Base-by-base conservation (phyloP, 2,329 filamentous ascomycete genomes). In the Dactylellina drechsleri region DNA sequence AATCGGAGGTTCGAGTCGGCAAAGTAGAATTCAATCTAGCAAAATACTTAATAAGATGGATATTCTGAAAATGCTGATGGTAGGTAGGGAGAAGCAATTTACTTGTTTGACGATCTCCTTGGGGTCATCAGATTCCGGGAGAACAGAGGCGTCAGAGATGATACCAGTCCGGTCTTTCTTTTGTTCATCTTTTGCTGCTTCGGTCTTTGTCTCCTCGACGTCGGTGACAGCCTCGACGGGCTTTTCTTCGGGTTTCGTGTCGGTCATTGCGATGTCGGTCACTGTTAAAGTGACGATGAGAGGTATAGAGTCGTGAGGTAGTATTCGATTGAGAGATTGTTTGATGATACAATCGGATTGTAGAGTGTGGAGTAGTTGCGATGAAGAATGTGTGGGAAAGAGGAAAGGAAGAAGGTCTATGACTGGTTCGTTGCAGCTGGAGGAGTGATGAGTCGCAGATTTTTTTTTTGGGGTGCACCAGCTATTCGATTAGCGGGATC, bases 1-100 rank as follows among this genome's bases (percentile, higher is more conserved):
- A 88, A 89, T 60, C 91, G 90, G 43, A 99, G 88, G 83, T 97
- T 97, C 80, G 90, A 91, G 82, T 96, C 91, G 80, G 91, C 91
- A 83, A 97, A 96, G 86, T 97, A 97, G 83, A 97, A 97, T 82
- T 97, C 93, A 79, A 97, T 92, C 91, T 96, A 53, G 58, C 4
- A 45, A 10, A 47, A 18, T 15, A 59, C 13, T 13, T 26, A 31
- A n/a, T 41, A 6, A 62, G 57, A 20, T 43, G 5, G 31, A 15
- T n/a, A 43, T 23, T 52, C 12, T 18, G 7, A 2, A 23, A 23
- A 23, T n/a, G 47, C 5, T 47, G 7, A 4, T 16, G 1, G 4
- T 26, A 7, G 20, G 20, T 15, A 13, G 13, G 23, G 31, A 13
- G 28, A 52, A 15, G 26, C 1, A 36, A 36, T 4, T 36, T 84